Percentiles rank a stretch among this genome's conserved stretches.
These are phyloP conservation scores for Brassica rapa DNA, from an alignment of 345 rosid genomes.

Conservation along the genomic window DNA sequence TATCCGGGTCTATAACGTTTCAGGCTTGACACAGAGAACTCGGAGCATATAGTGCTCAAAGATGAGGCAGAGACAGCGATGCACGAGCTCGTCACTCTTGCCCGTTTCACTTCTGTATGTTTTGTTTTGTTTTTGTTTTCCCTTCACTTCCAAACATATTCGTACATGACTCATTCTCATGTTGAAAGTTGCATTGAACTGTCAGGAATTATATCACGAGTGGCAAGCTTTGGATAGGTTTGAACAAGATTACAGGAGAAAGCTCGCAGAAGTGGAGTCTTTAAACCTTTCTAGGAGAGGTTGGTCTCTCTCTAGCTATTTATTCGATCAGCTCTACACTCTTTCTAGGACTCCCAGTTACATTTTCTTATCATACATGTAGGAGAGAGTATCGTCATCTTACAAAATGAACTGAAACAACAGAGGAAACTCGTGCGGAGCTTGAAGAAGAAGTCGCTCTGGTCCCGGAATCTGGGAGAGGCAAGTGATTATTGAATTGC, in stretches of 20 bases:
- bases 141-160: conserved; percentile 9
- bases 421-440: conserved; percentile 69
- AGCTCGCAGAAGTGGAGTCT: conserved; percentile 57
- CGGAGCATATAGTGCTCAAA: conserved; percentile 42
- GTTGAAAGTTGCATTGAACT: conserved; percentile 8
- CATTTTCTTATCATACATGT: conserved; percentile 32
- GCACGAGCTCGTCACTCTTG: conserved; percentile 70
- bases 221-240: conserved; percentile 65
- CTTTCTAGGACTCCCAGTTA: background rate
- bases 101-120: conserved; percentile 83
- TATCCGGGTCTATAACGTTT: conserved; percentile 31
- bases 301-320: conserved; percentile 28
- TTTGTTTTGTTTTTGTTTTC: background rate
- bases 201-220: conserved; percentile 77
- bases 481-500: conserved; percentile 40
- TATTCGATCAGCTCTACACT: background rate
- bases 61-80: conserved; percentile 67
- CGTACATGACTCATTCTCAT: background rate
- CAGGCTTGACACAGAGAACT: conserved; percentile 68
- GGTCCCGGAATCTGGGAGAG: conserved; percentile 87
- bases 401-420: conserved; percentile 70
- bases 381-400: conserved; percentile 65
- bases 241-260: conserved; percentile 58
- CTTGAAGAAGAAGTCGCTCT: conserved; percentile 85
- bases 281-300: conserved; percentile 58